A percentile compares a stretch with the other conserved stretches of the same genome.
phyloP scores from a whole-genome alignment of 805 yeast species.

The Suhomyces prunicola region DNA sequence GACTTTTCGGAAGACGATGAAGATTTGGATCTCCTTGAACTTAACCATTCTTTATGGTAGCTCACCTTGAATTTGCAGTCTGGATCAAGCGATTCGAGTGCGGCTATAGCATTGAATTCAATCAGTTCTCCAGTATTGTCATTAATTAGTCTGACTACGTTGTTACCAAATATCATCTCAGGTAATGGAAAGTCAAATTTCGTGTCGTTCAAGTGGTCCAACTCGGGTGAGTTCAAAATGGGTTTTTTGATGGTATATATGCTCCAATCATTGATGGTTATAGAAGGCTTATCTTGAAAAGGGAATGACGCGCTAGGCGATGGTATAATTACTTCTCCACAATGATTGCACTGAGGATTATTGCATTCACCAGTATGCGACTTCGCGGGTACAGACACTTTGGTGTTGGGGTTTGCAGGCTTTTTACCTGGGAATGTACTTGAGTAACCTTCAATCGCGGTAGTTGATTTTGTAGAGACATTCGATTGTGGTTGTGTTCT shows the following conservation, averaged over 20 bases:
- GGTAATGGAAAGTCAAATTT: conserved; percentile 80
- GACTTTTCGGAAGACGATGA: conserved; percentile 17
- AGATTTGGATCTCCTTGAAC: conserved; percentile 29
- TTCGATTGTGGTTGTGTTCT: background rate
- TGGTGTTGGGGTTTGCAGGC: conserved; percentile 1
- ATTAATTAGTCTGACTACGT: conserved; percentile 51
- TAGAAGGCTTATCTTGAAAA: conserved; percentile 63
- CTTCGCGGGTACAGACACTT: conserved; percentile 43
- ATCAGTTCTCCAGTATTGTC: conserved; percentile 43
- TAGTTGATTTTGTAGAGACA: background rate
- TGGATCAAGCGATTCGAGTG: conserved; percentile 42
- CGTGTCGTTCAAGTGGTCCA: conserved; percentile 60
- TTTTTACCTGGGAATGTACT: conserved; percentile 15
- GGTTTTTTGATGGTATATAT: conserved; percentile 72
- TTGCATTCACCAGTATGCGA: conserved; percentile 34
- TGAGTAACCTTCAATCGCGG: conserved; percentile 4
- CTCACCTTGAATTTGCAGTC: conserved; percentile 56
- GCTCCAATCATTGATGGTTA: conserved; percentile 70
- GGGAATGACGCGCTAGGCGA: conserved; percentile 69
- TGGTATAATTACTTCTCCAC: conserved; percentile 77
- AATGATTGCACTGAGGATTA: conserved; percentile 54
- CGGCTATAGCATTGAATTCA: conserved; percentile 74
- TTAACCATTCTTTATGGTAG: conserved; percentile 80
- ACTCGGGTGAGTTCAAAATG: conserved; percentile 68
- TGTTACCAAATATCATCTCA: conserved; percentile 96